Percentiles rank a stretch among this genome's conserved stretches.
Evolutionary conservation across 2,329 filamentous ascomycete species (phyloP).

Genomic region (Microcera coccophila): DNA sequence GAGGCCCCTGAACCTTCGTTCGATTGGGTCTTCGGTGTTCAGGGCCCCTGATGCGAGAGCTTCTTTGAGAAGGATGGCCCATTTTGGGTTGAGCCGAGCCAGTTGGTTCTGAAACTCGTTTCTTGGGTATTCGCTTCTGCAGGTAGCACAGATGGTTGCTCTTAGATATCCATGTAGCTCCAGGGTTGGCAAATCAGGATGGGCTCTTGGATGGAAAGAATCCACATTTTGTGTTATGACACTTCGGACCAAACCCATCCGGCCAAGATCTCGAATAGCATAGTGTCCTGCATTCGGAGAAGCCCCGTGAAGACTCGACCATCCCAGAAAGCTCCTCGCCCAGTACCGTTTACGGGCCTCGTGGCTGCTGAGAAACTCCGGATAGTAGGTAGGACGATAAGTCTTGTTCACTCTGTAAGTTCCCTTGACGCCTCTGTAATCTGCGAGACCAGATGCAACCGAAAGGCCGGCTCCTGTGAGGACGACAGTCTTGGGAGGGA

Average conservation of each 20-base stretch:
- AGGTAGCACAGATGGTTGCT: conserved; percentile 75
- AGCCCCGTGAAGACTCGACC: conserved; percentile 77
- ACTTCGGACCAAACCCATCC: conserved; percentile 66
- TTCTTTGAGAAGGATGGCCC: conserved; percentile 71
- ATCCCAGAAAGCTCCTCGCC: conserved; percentile 91
- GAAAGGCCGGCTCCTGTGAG: conserved; percentile 85
- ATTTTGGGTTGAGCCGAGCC: conserved; percentile 76
- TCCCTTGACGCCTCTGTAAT: conserved; percentile 85
- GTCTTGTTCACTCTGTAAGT: conserved; percentile 90
- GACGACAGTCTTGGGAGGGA: conserved; percentile 47
- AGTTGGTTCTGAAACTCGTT: conserved; percentile 72
- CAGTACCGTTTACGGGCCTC: conserved; percentile 89
- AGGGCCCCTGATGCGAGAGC: conserved; percentile 72
- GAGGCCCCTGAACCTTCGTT: conserved; percentile 64
- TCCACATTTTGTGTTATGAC: conserved; percentile 97
- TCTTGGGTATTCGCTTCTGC: conserved; percentile 66
- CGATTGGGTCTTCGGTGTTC: conserved; percentile 69
- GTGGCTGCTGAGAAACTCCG: conserved; percentile 80
- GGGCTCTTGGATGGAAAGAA: conserved; percentile 78
- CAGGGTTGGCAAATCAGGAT: conserved; percentile 69
- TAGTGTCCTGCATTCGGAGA: conserved; percentile 74
- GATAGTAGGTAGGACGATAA: conserved; percentile 88
- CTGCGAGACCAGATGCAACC: conserved; percentile 85
- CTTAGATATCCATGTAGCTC: conserved; percentile 92
- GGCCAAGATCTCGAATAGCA: conserved; percentile 68